Evolutionary conservation across 2,329 filamentous ascomycete species (phyloP).

Genomic region (Ascochyta koolunga): DNA sequence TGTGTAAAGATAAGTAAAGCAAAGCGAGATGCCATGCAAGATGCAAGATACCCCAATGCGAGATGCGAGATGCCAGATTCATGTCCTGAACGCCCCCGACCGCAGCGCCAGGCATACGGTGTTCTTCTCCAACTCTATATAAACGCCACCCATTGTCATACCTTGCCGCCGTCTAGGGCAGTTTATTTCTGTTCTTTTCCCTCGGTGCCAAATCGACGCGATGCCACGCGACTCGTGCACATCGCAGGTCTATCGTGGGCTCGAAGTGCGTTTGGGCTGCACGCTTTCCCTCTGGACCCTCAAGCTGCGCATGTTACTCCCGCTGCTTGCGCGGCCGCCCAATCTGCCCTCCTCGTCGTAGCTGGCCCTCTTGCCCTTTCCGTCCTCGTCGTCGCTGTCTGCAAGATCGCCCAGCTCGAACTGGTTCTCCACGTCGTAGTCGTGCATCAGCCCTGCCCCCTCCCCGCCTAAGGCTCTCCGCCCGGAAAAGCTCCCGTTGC

Average conservation of each 20-base stretch:
- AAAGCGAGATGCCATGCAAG: no score
- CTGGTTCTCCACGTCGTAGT: slow-evolving; percentile 78
- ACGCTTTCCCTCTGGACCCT: slow-evolving; percentile 39
- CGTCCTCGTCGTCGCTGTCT: slow-evolving; percentile 58
- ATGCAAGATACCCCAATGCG: no score
- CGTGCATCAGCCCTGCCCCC: slow-evolving; percentile 81
- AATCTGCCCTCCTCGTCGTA: slow-evolving; percentile 38
- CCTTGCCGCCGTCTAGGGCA: neutral
- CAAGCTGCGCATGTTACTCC: slow-evolving; percentile 31
- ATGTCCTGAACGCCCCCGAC: slow-evolving; percentile 8
- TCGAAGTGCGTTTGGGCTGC: slow-evolving; percentile 30
- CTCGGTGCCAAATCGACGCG: no score
- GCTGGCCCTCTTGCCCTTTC: slow-evolving; percentile 39
- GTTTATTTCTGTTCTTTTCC: neutral
- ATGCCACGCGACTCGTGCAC: neutral
- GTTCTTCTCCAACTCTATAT: neutral
- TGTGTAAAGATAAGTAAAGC: no score
- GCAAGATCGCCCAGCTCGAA: slow-evolving; percentile 81
- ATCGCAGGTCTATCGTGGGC: slow-evolving; percentile 20
- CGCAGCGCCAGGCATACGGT: slow-evolving; percentile 14
- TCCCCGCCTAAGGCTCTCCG: slow-evolving; percentile 58
- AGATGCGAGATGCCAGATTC: neutral
- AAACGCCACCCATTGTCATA: neutral
- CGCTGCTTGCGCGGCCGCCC: slow-evolving; percentile 28
- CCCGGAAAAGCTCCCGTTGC: slow-evolving; percentile 12